Evolutionary conservation across 306 rosid species (phyloP), one percentile per base, ranked within the genome.

Genomic region (Castanea mollissima): DNA sequence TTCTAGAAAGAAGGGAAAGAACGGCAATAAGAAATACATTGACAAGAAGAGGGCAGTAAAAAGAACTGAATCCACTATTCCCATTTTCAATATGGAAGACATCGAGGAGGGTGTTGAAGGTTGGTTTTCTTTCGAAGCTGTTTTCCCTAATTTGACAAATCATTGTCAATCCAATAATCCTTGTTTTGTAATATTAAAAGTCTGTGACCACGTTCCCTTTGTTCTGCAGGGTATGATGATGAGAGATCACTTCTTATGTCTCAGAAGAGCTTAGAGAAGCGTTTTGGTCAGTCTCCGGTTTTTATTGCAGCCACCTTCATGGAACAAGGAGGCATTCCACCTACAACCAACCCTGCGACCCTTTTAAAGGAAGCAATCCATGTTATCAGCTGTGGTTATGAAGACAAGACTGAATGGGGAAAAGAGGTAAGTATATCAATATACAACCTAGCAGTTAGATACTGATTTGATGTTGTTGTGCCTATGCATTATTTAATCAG

Each of bases 261-360:
- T 76, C 94, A 93, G 62, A 90, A 91, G 97, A 90, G 94, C 87
- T 89, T 91, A 81, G 99, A 96, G 88, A 96, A 96, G 89, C 99
- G 99, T 38, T 96, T 96, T 51, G 99, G 99, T 70, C 99, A 93
- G 80, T 96, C 99, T 55, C 99, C 99, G 1, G 99, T 93, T 83
- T 93, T 96, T 83, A 93, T 96, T 83, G 91, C 98, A 29, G 99
- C 98, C 76, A 96, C 99, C 69, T 96, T 91, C 88, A 91, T 93
- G 98, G 99, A 96, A 79, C 93, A 87, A 79, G 99, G 99, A 80
- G 99, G 99, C 60, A 90, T 96, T 88, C 99, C 99, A 41, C 98
- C 98, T 27, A 56, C 99, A 64, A 96, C 99, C 29, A 96, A 96
- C 72, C 94, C 99, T 76, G 93, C 99, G 78, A 96, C 97, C 80